Evolutionary conservation across 2,329 filamentous ascomycete genomes (phyloP).

Genomic region (Phaeomoniella chlamydospora): DNA sequence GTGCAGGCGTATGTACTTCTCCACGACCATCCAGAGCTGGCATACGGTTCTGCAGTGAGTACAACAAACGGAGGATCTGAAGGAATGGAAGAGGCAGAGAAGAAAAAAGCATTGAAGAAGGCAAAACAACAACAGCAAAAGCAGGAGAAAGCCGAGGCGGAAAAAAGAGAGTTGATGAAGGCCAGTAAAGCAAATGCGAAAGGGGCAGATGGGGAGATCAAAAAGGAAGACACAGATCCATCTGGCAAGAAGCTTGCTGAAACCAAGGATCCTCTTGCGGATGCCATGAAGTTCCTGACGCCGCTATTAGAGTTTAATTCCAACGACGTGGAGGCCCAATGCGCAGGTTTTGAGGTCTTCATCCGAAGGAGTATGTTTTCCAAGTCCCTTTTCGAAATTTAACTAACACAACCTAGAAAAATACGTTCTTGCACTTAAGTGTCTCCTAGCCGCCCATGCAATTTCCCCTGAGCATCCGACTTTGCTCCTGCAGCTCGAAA

Average conservation of each 20-base stretch:
- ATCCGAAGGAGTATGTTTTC: constrained; percentile 57
- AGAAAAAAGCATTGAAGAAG: constrained; percentile 82
- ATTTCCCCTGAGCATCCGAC: constrained; percentile 56
- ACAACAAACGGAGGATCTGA: constrained; percentile 37
- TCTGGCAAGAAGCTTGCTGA: constrained; percentile 65
- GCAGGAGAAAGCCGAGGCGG: constrained; percentile 63
- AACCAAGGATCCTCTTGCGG: constrained; percentile 68
- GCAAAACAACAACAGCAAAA: constrained; percentile 67
- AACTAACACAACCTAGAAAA: constrained; percentile 47
- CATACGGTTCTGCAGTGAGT: constrained; percentile 45
- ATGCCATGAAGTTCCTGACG: constrained; percentile 72
- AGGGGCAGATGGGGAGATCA: constrained; percentile 39
- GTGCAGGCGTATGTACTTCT: constrained; percentile 68
- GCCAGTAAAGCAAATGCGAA: constrained; percentile 47
- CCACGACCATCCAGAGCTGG: constrained; percentile 56
- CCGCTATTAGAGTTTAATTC: constrained; percentile 74
- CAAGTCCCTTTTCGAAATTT: constrained; percentile 3
- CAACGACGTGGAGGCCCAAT: constrained; percentile 66
- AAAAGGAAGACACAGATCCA: constrained; percentile 86
- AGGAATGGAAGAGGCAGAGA: constrained; percentile 45
- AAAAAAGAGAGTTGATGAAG: constrained; percentile 77
- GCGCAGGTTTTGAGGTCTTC: constrained; percentile 80
- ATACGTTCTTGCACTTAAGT: constrained; percentile 74
- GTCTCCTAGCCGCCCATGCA: constrained; percentile 57
- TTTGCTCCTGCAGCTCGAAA: constrained; percentile 60